phyloP scores from a whole-genome alignment of 225 moss, liverwort and hornwort genomes.

The Neckera pumila region DNA sequence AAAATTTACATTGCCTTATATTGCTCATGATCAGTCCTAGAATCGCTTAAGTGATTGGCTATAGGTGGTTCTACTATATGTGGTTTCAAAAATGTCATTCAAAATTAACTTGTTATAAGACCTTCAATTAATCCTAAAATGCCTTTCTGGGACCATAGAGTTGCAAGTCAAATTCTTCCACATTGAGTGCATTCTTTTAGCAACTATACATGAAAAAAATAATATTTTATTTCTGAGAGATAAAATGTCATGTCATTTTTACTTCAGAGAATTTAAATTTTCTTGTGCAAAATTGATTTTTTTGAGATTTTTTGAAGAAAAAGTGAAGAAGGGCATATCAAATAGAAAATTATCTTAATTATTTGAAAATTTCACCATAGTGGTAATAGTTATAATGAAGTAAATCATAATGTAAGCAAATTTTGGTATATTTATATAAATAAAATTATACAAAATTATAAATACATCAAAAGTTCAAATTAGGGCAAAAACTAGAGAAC shows the following conservation, averaged over 20 bases:
- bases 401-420: neutral
- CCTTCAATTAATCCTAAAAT: neutral
- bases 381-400: no score
- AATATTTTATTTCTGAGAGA: neutral
- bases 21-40: no score
- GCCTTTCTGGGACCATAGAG: fast-evolving
- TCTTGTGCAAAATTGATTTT: no score
- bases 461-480: no score
- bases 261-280: no score
- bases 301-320: no score
- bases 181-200: fast-evolving
- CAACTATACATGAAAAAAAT: neutral
- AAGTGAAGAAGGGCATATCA: neutral
- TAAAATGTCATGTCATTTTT: neutral
- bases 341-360: neutral
- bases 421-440: neutral
- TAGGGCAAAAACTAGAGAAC: fast-evolving
- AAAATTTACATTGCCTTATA: no score
- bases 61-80: no score
- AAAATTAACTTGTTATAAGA: neutral
- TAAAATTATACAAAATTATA: no score
- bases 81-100: neutral
- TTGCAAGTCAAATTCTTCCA: neutral
- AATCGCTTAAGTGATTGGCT: no score
- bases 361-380: fast-evolving